phyloP scores from a whole-genome alignment of 495 filamentous ascomycete genomes.

The Trichocladium uniseriatum region DNA sequence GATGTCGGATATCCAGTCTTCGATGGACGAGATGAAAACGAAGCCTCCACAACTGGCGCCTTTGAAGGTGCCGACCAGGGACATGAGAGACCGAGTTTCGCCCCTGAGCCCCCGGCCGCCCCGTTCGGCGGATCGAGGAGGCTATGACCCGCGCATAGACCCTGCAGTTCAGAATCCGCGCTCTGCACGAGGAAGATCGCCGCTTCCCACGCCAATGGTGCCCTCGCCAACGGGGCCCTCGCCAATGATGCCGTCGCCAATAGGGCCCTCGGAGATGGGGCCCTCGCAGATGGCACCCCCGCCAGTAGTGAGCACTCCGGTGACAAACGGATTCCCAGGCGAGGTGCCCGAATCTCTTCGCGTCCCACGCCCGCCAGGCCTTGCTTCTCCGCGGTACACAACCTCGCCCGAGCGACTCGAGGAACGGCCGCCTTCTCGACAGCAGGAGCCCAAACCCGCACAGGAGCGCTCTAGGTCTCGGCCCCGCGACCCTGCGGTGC shows the following conservation, averaged over 20 bases:
- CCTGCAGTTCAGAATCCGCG: slow-evolving; percentile 20
- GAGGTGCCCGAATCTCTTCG: neutral
- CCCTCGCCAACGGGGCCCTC: too few relatives aligned
- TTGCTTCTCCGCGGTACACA: slow-evolving; percentile 12
- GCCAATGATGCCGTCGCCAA: too few relatives aligned
- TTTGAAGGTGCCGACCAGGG: slow-evolving; percentile 17
- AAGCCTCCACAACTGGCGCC: slow-evolving; percentile 15
- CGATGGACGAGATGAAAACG: slow-evolving; percentile 33
- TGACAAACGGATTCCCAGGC: slow-evolving; percentile 9
- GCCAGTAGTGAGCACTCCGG: slow-evolving; percentile 10
- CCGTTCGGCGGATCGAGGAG: slow-evolving; percentile 23
- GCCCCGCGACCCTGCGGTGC: slow-evolving; percentile 6
- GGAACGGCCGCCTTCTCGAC: neutral
- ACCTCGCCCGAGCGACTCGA: slow-evolving; percentile 12
- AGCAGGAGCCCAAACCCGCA: neutral
- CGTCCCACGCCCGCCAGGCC: slow-evolving; percentile 7
- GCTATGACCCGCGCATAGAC: slow-evolving; percentile 31
- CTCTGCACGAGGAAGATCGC: slow-evolving; percentile 9
- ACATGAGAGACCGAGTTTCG: slow-evolving; percentile 12
- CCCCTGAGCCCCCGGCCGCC: slow-evolving; percentile 21
- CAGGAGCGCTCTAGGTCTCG: slow-evolving; percentile 11
- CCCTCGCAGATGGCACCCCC: too few relatives aligned
- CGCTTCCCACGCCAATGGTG: slow-evolving; percentile 19
- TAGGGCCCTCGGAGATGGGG: too few relatives aligned
- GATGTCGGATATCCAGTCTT: slow-evolving; percentile 44